phyloP scores from a whole-genome alignment of 2,329 filamentous ascomycete species.

The Trichoderma sp. region DNA sequence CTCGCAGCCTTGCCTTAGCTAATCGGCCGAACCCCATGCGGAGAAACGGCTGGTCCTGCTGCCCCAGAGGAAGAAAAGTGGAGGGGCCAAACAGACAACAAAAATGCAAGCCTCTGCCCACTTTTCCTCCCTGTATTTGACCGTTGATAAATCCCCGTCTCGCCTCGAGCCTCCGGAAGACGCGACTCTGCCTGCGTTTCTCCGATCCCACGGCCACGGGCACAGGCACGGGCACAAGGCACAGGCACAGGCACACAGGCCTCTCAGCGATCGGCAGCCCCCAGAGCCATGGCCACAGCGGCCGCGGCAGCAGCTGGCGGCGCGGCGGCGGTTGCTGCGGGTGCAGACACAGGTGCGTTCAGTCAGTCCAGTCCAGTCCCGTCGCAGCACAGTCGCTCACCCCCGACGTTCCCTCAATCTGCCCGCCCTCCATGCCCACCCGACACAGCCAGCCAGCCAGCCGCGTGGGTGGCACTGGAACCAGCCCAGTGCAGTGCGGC shows the following conservation, averaged over 20 bases:
- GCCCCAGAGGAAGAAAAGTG: conserved; percentile 14
- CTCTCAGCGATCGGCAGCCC: conserved; percentile 12
- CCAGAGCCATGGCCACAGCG: conserved; percentile 19
- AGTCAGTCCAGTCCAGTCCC: not conserved
- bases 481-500: not conserved
- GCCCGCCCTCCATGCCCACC: too few species aligned
- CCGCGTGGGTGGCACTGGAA: not conserved
- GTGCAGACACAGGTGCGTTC: not conserved
- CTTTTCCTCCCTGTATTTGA: conserved; percentile 28
- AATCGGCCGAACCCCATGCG: conserved; percentile 19
- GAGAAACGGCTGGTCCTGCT: conserved; percentile 21
- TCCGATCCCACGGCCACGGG: conserved; percentile 16
- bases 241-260: not conserved
- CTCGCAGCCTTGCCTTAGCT: conserved; percentile 6
- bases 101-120: conserved; percentile 27
- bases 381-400: too few species aligned
- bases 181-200: conserved; percentile 22
- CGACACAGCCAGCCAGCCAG: too few species aligned
- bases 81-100: conserved; percentile 22
- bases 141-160: conserved; percentile 28
- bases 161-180: conserved; percentile 26
- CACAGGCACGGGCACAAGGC: conserved; percentile 17
- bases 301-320: not conserved
- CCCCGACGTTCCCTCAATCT: too few species aligned
- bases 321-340: conserved; percentile 15